These are phyloP conservation scores for Globisporangium solare DNA, from an alignment of 352 stramenopile genomes.

Conservation along the genomic window DNA sequence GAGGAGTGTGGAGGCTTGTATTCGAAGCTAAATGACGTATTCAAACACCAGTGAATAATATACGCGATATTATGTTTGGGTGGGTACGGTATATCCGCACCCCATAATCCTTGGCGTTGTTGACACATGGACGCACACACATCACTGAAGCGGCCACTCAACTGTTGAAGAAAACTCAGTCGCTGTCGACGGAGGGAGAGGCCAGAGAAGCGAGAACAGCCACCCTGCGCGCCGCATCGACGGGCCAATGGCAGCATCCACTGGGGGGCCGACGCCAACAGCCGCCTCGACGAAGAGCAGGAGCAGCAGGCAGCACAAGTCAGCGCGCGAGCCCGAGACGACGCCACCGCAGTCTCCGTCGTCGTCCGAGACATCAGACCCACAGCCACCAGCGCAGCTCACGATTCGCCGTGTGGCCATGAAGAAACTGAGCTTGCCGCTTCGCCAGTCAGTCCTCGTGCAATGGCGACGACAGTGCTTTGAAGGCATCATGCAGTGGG, in stretches of 20 bases:
- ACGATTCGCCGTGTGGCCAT: background rate
- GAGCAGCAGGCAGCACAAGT: background rate
- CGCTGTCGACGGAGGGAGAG: background rate
- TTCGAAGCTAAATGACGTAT: no score
- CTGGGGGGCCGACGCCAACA: background rate
- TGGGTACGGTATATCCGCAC: no score
- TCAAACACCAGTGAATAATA: no score
- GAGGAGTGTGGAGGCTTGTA: no score
- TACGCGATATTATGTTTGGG: no score
- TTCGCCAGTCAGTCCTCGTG: slow-evolving; percentile 15
- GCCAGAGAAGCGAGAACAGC: background rate
- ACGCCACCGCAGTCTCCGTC: background rate
- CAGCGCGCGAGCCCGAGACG: background rate
- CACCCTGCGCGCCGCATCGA: no score
- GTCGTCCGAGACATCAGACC: background rate
- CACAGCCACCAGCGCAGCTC: no score
- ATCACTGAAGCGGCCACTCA: no score
- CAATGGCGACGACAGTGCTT: slow-evolving; percentile 56
- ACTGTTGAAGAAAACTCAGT: no score
- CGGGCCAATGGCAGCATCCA: slow-evolving; percentile 2
- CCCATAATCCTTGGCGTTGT: no score
- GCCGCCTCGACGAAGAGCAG: background rate
- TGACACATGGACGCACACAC: no score
- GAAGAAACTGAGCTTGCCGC: slow-evolving; percentile 9
- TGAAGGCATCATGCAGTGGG: slow-evolving; percentile 64